These are phyloP conservation scores for Capsicum pubescens DNA, from an alignment of 257 asterid species.

Conservation along the genomic window DNA sequence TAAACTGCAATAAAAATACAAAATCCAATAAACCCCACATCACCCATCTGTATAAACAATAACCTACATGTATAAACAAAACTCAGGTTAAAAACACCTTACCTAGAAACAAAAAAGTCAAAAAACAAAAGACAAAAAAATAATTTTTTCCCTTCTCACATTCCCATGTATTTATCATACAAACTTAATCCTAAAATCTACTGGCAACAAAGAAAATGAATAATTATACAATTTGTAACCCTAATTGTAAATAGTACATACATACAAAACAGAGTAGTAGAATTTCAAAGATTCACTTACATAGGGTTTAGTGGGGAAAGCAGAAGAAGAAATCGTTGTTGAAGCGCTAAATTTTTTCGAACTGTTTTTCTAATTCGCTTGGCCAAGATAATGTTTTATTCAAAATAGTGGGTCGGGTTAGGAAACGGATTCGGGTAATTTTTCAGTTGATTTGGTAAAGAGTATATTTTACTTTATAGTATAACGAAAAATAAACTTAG, in stretches of 20 bases:
- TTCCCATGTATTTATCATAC: background rate
- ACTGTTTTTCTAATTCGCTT: background rate
- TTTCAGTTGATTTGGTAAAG: too few relatives aligned
- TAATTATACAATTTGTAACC: background rate
- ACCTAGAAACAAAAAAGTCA: background rate
- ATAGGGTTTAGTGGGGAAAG: background rate
- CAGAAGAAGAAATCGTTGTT: too few relatives aligned
- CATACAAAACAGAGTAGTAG: background rate
- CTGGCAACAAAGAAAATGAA: background rate
- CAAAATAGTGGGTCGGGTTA: too few relatives aligned
- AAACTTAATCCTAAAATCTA: background rate
- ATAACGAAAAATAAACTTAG: too few relatives aligned
- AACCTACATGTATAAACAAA: background rate
- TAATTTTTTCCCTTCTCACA: background rate
- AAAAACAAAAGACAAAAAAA: background rate
- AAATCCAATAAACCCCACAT: background rate
- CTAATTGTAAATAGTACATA: background rate
- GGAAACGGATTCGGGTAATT: too few relatives aligned
- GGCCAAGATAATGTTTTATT: background rate
- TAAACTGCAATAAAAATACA: constrained; percentile 6
- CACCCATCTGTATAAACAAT: background rate
- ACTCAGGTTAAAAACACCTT: background rate
- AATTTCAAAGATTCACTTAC: background rate
- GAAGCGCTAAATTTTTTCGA: too few relatives aligned
- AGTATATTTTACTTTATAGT: too few relatives aligned